phyloP scores from a whole-genome alignment of 2,329 filamentous ascomycete genomes.

The Colletotrichum sp. region DNA sequence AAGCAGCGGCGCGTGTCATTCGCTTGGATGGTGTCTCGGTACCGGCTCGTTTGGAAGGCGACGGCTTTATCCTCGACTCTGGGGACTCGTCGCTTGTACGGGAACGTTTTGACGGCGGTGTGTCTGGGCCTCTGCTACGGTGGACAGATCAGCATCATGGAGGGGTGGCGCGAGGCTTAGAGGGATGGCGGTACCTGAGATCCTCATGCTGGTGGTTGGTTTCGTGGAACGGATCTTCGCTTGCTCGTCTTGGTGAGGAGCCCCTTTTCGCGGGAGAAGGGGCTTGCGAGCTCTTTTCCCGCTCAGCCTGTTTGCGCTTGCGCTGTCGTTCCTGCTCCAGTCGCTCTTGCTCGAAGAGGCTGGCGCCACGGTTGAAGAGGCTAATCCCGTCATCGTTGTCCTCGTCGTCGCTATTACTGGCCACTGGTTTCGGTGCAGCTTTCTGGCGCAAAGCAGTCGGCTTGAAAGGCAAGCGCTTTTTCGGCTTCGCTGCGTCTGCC shows the following conservation, averaged over 20 bases:
- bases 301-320: slow-evolving; percentile 19
- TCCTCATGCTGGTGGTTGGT: slow-evolving; percentile 25
- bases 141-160: slow-evolving; percentile 18
- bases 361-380: slow-evolving; percentile 55
- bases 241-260: background rate
- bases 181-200: background rate
- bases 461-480: slow-evolving; percentile 54
- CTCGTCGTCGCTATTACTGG: slow-evolving; percentile 23
- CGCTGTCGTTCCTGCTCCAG: slow-evolving; percentile 35
- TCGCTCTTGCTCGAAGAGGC: slow-evolving; percentile 51
- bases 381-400: slow-evolving; percentile 45
- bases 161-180: background rate
- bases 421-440: slow-evolving; percentile 29
- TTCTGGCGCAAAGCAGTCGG: slow-evolving; percentile 47
- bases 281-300: slow-evolving; percentile 11
- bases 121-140: slow-evolving; percentile 31
- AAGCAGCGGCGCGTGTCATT: slow-evolving; percentile 2
- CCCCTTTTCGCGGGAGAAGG: background rate
- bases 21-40: slow-evolving; percentile 15
- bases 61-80: slow-evolving; percentile 6
- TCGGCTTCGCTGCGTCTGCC: slow-evolving; percentile 24
- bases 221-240: slow-evolving; percentile 21
- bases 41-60: background rate
- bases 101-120: slow-evolving; percentile 44
- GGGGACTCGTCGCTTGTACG: slow-evolving; percentile 20